Base-by-base conservation (phyloP, 1,139 yeast genomes). In the Kurtzmaniella quercitrusa region DNA sequence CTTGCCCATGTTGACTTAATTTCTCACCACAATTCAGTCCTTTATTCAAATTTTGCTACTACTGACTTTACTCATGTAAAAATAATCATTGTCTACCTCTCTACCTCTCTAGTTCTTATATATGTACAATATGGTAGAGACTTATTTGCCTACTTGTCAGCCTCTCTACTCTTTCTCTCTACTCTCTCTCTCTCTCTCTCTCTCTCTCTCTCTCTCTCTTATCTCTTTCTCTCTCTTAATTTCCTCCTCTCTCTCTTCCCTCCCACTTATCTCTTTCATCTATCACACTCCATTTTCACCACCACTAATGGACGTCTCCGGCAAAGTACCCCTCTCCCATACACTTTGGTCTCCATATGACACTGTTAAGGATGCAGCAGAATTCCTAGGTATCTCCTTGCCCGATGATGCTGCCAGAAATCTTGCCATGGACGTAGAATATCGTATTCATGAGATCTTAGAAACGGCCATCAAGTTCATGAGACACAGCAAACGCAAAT, bases 321-420 rank as follows among this genome's bases (percentile, higher is more conserved):
- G 70, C 7, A 71, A 70, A 55, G 64, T 72, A 31, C 83, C 83
- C 41, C 73, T 77, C 50, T 90, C 97, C 2, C 95, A 90, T 62
- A 88, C 98, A 1, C 75, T 93, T 49, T 93, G 98, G 98, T 91
- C 98, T 4, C 98, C 98, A 8, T 83, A 88, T 49, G 98, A 94
- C 60, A 94, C 98, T 0, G 96, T 94, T 17, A 85, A 85, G 57
- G 98, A 94, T 69, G 96, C 89, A 15, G 97, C 98, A 0, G 98
- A 93, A 57, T 79, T 90, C 2, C 71, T 93, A 17, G 98, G 98
- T 2, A 75, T 93, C 37, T 84, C 77, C 48, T 68, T 93, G 39
- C 88, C 90, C 18, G 98, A 93, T 48, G 98, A 94, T 49, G 95
- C 94, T 1, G 87, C 96, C 43, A 88, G 89, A 57, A 89, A 94